These are phyloP conservation scores for Blastobotrys peoriensis DNA, from an alignment of 805 yeast species.

Conservation along the genomic window DNA sequence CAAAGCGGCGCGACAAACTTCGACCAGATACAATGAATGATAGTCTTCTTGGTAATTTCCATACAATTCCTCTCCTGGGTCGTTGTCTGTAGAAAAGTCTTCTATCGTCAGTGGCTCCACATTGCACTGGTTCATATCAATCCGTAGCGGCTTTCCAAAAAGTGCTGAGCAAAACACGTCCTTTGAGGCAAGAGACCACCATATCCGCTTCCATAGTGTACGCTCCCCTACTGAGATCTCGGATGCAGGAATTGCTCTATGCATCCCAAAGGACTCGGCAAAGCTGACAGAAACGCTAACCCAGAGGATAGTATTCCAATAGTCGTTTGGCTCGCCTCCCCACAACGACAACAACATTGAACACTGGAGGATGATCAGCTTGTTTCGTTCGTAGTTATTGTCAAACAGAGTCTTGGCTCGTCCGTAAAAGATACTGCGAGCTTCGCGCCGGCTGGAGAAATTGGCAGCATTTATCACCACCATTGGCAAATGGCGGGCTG, in stretches of 20 bases:
- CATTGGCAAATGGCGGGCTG: slow-evolving; percentile 17
- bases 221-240: neutral
- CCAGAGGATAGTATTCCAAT: slow-evolving; percentile 17
- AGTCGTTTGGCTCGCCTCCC: slow-evolving; percentile 67
- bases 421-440: slow-evolving; percentile 40
- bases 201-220: neutral
- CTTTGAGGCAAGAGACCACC: neutral
- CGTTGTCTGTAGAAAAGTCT: neutral
- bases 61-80: neutral
- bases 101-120: neutral
- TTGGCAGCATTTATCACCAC: slow-evolving; percentile 31
- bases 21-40: neutral
- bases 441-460: slow-evolving; percentile 8
- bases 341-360: slow-evolving; percentile 56
- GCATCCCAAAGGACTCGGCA: slow-evolving; percentile 16
- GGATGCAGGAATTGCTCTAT: neutral
- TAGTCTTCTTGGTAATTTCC: neutral
- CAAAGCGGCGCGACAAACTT: neutral
- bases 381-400: slow-evolving; percentile 59
- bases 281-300: slow-evolving; percentile 14
- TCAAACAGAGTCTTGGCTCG: slow-evolving; percentile 73
- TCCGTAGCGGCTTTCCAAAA: neutral
- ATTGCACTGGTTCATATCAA: neutral
- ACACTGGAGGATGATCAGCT: slow-evolving; percentile 54
- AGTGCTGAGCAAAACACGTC: neutral